A percentile compares a stretch with the other conserved stretches of the same genome.
Evolutionary conservation across 2,329 filamentous ascomycete genomes (phyloP).

Genomic region (Capronia americana): DNA sequence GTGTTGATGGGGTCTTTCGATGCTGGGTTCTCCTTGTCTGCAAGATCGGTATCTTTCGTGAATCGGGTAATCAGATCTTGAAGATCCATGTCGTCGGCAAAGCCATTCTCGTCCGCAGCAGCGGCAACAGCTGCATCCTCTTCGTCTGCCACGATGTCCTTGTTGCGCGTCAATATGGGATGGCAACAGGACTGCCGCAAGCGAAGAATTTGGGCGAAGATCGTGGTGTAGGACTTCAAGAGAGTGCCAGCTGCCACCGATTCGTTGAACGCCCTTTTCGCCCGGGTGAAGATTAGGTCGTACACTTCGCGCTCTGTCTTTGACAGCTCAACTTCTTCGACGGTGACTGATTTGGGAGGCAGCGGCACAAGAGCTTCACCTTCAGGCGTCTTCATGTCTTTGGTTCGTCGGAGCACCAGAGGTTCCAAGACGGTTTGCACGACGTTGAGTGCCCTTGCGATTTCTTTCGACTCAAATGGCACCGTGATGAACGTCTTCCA

Average conservation of each 20-base stretch:
- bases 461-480: conserved; percentile 94
- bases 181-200: conserved; percentile 95
- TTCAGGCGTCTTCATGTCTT: conserved; percentile 95
- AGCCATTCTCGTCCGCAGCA: conserved; percentile 77
- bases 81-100: conserved; percentile 96
- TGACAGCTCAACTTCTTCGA: conserved; percentile 86
- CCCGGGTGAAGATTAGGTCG: conserved; percentile 82
- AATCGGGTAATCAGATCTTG: conserved; percentile 85
- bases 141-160: conserved; percentile 83
- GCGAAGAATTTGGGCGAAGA: conserved; percentile 94
- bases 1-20: conserved; percentile 66
- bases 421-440: conserved; percentile 97
- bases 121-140: conserved; percentile 70
- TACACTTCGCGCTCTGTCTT: conserved; percentile 88
- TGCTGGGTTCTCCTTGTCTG: conserved; percentile 57
- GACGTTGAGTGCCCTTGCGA: conserved; percentile 89
- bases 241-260: conserved; percentile 92
- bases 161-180: conserved; percentile 85
- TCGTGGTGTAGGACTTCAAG: conserved; percentile 94
- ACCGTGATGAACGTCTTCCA: conserved; percentile 99
- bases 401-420: conserved; percentile 91
- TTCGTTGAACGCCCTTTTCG: conserved; percentile 80
- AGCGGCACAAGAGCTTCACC: conserved; percentile 82
- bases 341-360: conserved; percentile 79
- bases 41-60: conserved; percentile 69